These are phyloP conservation scores for Agarophyton chilense DNA, from an alignment of 23 red algal species.

Conservation along the genomic window DNA sequence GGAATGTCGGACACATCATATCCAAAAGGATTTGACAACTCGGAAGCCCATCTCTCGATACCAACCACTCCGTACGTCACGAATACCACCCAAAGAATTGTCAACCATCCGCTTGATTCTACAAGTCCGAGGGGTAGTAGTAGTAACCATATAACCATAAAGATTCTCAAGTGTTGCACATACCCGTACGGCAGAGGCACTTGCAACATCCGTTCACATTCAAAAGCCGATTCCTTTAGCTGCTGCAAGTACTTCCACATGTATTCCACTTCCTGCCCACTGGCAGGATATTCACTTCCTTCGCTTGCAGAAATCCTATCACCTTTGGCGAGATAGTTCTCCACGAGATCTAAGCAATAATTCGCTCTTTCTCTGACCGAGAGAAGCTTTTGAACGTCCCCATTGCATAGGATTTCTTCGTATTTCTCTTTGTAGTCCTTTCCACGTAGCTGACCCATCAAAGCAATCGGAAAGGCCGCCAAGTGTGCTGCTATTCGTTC, in stretches of 20 bases:
- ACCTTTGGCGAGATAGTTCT: constrained; percentile 27
- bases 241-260: background rate
- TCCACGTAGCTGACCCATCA: constrained; percentile 26
- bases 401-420: background rate
- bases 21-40: constrained; percentile 52
- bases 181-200: constrained; percentile 54
- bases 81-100: constrained; percentile 53
- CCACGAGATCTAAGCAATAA: constrained; percentile 33
- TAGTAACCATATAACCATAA: constrained; percentile 47
- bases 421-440: constrained; percentile 3
- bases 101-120: constrained; percentile 42
- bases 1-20: constrained; percentile 45
- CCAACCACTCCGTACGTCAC: constrained; percentile 52
- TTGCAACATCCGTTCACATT: background rate
- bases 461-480: constrained; percentile 23
- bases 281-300: background rate
- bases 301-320: background rate
- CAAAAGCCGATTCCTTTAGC: background rate
- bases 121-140: constrained; percentile 45
- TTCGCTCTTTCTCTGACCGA: background rate
- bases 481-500: constrained; percentile 32
- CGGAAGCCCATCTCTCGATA: constrained; percentile 25
- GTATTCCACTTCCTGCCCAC: constrained; percentile 5
- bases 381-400: background rate
- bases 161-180: constrained; percentile 52